These are phyloP conservation scores for Cryptococcus sp. DNA, from an alignment of 1,284 basidiomycete genomes.

Conservation along the genomic window DNA sequence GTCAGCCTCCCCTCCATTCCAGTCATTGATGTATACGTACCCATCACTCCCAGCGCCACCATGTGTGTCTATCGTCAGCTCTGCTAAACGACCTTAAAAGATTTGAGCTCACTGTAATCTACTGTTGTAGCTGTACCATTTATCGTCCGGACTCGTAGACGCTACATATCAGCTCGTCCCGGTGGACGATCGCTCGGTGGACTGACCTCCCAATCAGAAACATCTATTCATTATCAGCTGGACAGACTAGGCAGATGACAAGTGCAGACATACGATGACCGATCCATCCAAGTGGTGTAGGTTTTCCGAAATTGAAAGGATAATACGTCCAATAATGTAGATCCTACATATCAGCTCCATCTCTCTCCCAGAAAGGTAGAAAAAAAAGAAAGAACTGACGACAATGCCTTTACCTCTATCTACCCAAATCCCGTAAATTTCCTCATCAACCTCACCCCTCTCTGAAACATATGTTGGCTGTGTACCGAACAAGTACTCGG, in stretches of 20 bases:
- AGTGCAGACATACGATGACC: constrained; percentile 37
- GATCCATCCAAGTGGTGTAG: constrained; percentile 35
- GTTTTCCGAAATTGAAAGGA: constrained; percentile 46
- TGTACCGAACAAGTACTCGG: constrained; percentile 35
- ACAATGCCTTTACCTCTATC: constrained; percentile 35
- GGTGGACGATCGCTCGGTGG: too few relatives aligned
- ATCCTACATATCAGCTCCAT: constrained; percentile 20
- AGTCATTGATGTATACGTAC: not conserved
- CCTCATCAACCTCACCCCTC: constrained; percentile 20
- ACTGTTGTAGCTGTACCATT: constrained; percentile 37
- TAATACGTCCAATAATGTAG: constrained; percentile 46
- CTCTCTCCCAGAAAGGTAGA: not conserved
- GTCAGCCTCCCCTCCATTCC: too few relatives aligned
- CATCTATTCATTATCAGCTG: constrained; percentile 29
- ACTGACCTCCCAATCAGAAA: constrained; percentile 42
- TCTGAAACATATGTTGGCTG: not conserved
- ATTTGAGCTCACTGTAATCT: constrained; percentile 35
- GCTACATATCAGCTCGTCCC: constrained; percentile 11
- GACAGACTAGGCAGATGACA: not conserved
- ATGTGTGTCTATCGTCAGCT: not conserved
- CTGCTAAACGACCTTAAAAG: not conserved
- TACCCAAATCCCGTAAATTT: constrained; percentile 44
- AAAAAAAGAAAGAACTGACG: constrained; percentile 22
- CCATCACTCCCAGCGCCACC: not conserved
- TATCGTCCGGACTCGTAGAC: constrained; percentile 35